Evolutionary conservation across 331 rosid species (phyloP).

Genomic region (Telfairia occidentalis): DNA sequence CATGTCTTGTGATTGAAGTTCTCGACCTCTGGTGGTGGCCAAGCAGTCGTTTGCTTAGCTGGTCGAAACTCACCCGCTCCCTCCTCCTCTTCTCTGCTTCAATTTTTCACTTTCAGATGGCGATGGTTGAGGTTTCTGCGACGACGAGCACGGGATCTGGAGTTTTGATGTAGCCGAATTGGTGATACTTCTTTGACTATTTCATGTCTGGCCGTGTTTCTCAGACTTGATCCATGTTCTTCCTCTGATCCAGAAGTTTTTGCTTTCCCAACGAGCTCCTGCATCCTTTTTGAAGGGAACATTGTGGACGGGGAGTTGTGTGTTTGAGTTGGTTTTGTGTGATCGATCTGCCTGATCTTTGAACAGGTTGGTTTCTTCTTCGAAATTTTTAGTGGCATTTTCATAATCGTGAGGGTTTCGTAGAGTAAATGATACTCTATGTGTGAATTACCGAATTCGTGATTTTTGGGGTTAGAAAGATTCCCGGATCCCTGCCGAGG

Average conservation of each 20-base stretch:
- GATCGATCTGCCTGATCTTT: conserved; percentile 2
- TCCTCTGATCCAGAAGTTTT: background rate
- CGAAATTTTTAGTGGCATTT: background rate
- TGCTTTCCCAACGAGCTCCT: background rate
- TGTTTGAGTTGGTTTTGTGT: background rate
- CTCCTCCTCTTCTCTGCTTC: background rate
- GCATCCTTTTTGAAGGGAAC: background rate
- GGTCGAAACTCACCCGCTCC: background rate
- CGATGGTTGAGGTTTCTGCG: background rate
- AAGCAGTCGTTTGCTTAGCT: conserved; percentile 11
- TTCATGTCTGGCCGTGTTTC: conserved; percentile 12
- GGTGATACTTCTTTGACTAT: background rate
- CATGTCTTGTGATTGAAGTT: conserved; percentile 5
- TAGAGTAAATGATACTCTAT: background rate
- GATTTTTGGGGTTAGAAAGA: background rate
- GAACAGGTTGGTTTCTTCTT: conserved; percentile 2
- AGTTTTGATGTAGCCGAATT: background rate
- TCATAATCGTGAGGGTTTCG: background rate
- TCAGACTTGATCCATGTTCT: conserved; percentile 3
- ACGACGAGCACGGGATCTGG: background rate
- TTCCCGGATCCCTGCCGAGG: background rate
- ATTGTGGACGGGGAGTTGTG: background rate
- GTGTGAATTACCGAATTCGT: background rate
- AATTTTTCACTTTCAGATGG: background rate
- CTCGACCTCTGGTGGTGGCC: background rate